Base-by-base conservation (phyloP, 164 flowering plant species). In the Echeveria elegans region DNA sequence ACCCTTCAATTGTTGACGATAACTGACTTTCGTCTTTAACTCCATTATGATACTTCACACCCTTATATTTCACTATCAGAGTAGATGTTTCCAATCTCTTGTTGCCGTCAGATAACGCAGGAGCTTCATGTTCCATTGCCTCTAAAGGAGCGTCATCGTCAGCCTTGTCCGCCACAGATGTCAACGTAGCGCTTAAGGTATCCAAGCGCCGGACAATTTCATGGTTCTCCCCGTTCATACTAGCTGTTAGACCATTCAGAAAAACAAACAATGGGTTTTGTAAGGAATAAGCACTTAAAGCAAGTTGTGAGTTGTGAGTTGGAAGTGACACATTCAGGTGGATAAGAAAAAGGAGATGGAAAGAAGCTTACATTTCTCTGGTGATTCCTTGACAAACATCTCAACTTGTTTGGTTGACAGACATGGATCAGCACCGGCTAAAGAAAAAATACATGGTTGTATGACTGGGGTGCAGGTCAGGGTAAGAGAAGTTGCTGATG, bases 11-110 rank as follows among this genome's bases (percentile, higher is more conserved):
- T 65, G 66, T 41, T 45, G 64, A 36, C 0, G 23, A 37, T 45
- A 38, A 10, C 8, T 24, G 63, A 56, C 71, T 66, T 45, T 48
- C 32, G 19, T 61, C 62, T 50, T 65, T 65, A 53, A 16, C 60
- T 43, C 48, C 48, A 45, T 69, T 47, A 69, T 68, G 61, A 66
- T 67, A 74, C n/a, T 66, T 67, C 36, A 19, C 2, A 0, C n/a
- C 9, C 50, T 43, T 18, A 60, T 70, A 67, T 68, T 74, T 66
- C 23, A 68, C 69, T 32, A 31, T 40, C 34, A 12, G 24, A 63
- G n/a, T 47, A 53, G 62, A 68, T 29, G 53, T 50, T 38, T 73
- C 71, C 47, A 28, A 26, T 47, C 60, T n/a, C n/a, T n/a, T n/a
- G n/a, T n/a, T 29, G 66, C 21, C 38, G 28, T 31, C 68, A 66